These are phyloP conservation scores for Ceratocystis ficicola DNA, from an alignment of 2,329 filamentous ascomycete species.

Conservation along the genomic window DNA sequence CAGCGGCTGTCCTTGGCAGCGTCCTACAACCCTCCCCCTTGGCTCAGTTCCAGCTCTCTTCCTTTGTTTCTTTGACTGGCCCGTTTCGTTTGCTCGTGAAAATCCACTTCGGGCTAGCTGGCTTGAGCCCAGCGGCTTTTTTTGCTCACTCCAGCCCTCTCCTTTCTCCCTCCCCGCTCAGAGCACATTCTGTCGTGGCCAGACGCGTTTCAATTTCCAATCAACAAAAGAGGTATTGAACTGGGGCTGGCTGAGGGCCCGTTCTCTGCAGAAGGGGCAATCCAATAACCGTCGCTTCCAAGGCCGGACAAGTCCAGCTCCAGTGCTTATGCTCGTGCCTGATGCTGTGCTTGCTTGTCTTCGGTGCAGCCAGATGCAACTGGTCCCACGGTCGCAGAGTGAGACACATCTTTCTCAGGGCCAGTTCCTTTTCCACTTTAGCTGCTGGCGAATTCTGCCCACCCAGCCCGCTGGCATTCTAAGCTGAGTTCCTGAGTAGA, in stretches of 20 bases:
- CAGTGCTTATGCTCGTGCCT: not conserved
- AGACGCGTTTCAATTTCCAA: constrained; percentile 6
- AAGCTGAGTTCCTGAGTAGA: constrained; percentile 2
- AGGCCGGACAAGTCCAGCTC: not conserved
- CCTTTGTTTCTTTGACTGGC: not conserved
- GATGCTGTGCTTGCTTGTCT: not conserved
- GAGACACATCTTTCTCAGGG: not conserved
- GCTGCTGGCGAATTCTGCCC: too few relatives aligned
- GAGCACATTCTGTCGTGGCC: constrained; percentile 13
- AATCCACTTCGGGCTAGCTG: constrained; percentile 4
- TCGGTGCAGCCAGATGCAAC: not conserved
- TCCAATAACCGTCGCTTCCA: not conserved
- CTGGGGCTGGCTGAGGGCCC: not conserved
- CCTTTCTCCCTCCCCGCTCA: not conserved
- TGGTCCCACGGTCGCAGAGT: not conserved
- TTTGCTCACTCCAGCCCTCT: not conserved
- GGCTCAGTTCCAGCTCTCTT: not conserved
- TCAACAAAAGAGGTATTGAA: not conserved
- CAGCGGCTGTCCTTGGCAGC: not conserved
- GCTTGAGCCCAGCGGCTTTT: constrained; percentile 6
- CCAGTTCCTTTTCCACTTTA: not conserved
- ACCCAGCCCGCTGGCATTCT: not conserved
- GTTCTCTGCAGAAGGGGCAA: not conserved
- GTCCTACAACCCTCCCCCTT: not conserved
- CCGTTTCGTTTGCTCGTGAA: not conserved